Evolutionary conservation across 352 stramenopile species (phyloP), one percentile per base, ranked within the genome.

Genomic region (Elongisporangium anandrum): DNA sequence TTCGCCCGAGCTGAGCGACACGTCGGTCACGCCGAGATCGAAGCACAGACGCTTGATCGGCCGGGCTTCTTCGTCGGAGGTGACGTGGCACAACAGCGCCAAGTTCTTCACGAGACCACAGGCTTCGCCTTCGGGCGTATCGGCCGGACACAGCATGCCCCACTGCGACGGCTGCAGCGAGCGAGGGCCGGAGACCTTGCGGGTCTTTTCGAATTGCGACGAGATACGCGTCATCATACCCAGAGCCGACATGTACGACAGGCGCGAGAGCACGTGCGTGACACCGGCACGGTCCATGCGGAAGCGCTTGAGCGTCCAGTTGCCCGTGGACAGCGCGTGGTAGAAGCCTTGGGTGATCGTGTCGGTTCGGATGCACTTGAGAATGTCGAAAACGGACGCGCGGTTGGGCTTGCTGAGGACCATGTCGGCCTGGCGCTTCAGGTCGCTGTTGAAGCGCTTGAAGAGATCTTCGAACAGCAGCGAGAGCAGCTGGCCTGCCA

Each of bases 31-130:
- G 39, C 98, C 85, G 50, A 99, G 69, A 68, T 99, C 97, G 51
- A 98, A 97, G 70, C 96, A 99, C 12, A 99, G 71, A 0, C 95
- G 75, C 68, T 97, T 93, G 68, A 99, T 97, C 12, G 96, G 92
- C 26, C 77, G 85, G 16, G 87, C 87, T 56, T 98, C 92, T 64
- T 98, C 95, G 50, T 94, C 85, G 2, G 79, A 92, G 58, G 84
- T 96, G 34, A 99, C 98, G 59, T 99, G 97, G 24, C 97, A 98
- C n/a, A 99, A 72, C 29, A 99, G 75, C 6, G 96, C 97, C 23
- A 99, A 76, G 68, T 99, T 99, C 73, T 99, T 99, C 5, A 99
- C 97, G 23, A 99, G 85, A 66, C 98, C 98, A 77, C 97, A 99
- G 7, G 96, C 95, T 77, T 99, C 97, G 61, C 98, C 97, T 89